Evolutionary conservation across 2,329 filamentous ascomycete species (phyloP).

Genomic region (Phialocephala subalpina): DNA sequence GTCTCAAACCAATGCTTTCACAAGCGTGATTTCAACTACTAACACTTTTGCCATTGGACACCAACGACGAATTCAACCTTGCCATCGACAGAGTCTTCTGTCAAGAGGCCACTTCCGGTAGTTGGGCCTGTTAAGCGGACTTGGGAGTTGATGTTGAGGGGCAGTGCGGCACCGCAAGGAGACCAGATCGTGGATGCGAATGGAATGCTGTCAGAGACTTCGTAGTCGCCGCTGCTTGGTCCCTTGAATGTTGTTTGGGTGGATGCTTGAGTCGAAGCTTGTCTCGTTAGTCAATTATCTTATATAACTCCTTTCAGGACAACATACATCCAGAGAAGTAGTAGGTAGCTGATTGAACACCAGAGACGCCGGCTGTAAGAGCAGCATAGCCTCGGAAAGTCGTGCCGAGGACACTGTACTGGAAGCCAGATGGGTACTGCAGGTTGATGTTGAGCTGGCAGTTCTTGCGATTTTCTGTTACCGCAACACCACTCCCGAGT

Average conservation of each 20-base stretch:
- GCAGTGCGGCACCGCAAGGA: constrained; percentile 56
- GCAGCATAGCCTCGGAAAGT: constrained; percentile 60
- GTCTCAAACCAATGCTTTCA: neutral
- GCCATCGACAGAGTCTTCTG: constrained; percentile 57
- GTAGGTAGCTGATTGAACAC: constrained; percentile 59
- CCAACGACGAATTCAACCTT: constrained; percentile 53
- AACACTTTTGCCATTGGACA: constrained; percentile 49
- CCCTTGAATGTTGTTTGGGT: constrained; percentile 52
- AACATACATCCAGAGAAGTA: constrained; percentile 57
- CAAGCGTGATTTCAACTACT: neutral
- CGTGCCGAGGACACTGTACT: constrained; percentile 59
- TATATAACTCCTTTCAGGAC: neutral
- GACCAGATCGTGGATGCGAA: constrained; percentile 58
- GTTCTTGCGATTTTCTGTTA: constrained; percentile 57
- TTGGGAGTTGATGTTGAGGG: constrained; percentile 63
- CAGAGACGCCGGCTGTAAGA: constrained; percentile 54
- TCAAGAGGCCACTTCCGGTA: constrained; percentile 49
- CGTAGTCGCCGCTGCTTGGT: constrained; percentile 51
- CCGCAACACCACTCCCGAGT: constrained; percentile 52
- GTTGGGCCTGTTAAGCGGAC: constrained; percentile 49
- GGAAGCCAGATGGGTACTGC: constrained; percentile 58
- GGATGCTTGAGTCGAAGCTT: constrained; percentile 46
- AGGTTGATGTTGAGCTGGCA: constrained; percentile 62
- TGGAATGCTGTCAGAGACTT: constrained; percentile 51
- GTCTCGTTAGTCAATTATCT: constrained; percentile 8